Base-by-base conservation (phyloP, 2,329 filamentous ascomycete species). In the Hymenoscyphus occultus region DNA sequence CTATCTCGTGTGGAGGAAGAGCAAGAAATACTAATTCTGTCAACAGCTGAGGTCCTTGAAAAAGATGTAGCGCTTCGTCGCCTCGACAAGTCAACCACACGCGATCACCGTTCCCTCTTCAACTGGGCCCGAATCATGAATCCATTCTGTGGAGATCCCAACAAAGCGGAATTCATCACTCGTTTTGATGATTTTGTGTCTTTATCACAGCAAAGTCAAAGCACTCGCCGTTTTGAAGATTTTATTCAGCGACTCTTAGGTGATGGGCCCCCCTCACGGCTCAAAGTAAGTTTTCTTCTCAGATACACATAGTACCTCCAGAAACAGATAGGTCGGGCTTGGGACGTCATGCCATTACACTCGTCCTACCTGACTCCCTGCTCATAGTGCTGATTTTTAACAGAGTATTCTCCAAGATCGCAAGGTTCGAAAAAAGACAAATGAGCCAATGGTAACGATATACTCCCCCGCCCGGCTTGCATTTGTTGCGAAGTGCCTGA, bases 371-470 rank as follows among this genome's bases (percentile, higher is more conserved):
- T 28, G 22, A 28, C 22, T 28, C 16, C 5, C 9, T 22, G 39
- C 14, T 42, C 16, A 42, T 22, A 45, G 42, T 59, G 13, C 58
- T 62, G 39, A 64, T 22, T 22, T 14, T 14, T 10, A 54, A 51
- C 16, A 68, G 66, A 54, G n/a, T 14, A 31, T 66, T 16, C 51
- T 70, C 6, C 39, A 67, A 35, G 62, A 65, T n/a, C 42, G 61
- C 7, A 61, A 31, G 10, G 65, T 66, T 13, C 35, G 32, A 4
- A n/a, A 51, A 13, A 65, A 67, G 39, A 67, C 62, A 5, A 42
- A 61, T 14, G 65, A 69, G 31, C 28, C 48, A 31, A 42, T 4
- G 19, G 51, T 64, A 5, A 19, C 35, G 12, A 39, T 65, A 35
- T 70, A 65, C 45, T 63, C 59, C n/a, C 16, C 39, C 13, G 3